phyloP scores from a whole-genome alignment of 75 land plant species.

The Cunninghamia lanceolata region DNA sequence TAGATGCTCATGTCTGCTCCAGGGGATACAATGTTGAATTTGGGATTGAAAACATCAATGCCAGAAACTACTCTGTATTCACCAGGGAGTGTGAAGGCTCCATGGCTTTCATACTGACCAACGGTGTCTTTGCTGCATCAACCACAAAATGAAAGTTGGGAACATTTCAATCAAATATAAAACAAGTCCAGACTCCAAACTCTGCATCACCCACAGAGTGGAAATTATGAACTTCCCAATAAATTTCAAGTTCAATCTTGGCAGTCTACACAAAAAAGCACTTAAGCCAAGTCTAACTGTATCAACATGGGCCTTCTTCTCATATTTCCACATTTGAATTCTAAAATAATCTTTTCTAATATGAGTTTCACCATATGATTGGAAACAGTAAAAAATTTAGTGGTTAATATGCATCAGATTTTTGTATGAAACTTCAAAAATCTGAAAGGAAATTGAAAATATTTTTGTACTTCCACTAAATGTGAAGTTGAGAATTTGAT shows the following conservation, averaged over 20 bases:
- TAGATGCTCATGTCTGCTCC: conserved; percentile 92
- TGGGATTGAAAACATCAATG: conserved; percentile 92
- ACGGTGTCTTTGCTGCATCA: conserved; percentile 64
- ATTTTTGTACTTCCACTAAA: background rate
- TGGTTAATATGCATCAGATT: background rate
- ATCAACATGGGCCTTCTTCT: background rate
- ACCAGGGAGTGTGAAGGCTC: conserved; percentile 87
- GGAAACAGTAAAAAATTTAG: background rate
- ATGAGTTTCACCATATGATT: background rate
- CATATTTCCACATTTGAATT: background rate
- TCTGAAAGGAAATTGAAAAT: background rate
- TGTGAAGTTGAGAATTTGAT: background rate
- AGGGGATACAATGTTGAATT: conserved; percentile 95
- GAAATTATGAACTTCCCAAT: background rate
- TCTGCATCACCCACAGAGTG: conserved; percentile 31
- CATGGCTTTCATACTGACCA: conserved; percentile 95
- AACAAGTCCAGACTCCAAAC: conserved; percentile 13
- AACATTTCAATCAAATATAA: background rate
- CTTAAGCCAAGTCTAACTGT: background rate
- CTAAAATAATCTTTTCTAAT: background rate
- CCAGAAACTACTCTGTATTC: conserved; percentile 83
- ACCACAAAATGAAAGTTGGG: background rate
- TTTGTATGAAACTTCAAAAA: background rate
- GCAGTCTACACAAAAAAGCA: background rate
- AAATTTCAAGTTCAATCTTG: background rate